These are phyloP conservation scores for Phaeolepiota aurea DNA, from an alignment of 768 basidiomycete species.

Conservation along the genomic window DNA sequence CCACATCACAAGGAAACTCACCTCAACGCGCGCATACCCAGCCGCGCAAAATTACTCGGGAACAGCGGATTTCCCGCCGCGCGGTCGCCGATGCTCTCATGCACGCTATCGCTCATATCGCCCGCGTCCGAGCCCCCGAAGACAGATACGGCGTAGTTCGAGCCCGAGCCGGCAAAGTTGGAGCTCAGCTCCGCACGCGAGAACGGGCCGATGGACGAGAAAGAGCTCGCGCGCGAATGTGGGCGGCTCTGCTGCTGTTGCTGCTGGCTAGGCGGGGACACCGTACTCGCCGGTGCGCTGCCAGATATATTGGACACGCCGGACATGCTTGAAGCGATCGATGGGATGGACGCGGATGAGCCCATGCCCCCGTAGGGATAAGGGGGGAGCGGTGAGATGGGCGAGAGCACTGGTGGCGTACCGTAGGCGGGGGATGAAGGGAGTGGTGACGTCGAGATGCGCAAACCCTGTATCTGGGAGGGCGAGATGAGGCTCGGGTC, in stretches of 20 bases:
- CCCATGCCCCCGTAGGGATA: not conserved
- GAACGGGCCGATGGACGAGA: conserved; percentile 20
- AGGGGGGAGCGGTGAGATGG: conserved; percentile 3
- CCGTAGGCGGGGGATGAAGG: conserved; percentile 17
- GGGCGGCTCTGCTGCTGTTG: not conserved
- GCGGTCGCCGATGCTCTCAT: conserved; percentile 53
- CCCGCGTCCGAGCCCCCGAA: conserved; percentile 17
- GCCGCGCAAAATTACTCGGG: conserved; percentile 68
- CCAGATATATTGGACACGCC: conserved; percentile 9
- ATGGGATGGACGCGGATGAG: conserved; percentile 6
- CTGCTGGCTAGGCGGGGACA: conserved; percentile 5
- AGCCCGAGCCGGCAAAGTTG: conserved; percentile 3
- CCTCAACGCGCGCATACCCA: too few species aligned
- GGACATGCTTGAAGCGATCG: conserved; percentile 5
- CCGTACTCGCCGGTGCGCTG: not conserved
- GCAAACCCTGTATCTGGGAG: conserved; percentile 47
- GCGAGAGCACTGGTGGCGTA: conserved; percentile 6
- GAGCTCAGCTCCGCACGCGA: conserved; percentile 23
- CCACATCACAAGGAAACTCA: too few species aligned
- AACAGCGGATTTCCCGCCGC: conserved; percentile 73
- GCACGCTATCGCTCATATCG: conserved; percentile 22
- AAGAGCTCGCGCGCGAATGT: conserved; percentile 3
- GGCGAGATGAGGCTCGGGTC: conserved; percentile 20
- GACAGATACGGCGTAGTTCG: conserved; percentile 9
- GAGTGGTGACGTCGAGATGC: conserved; percentile 39